A percentile compares a stretch with the other conserved stretches of the same genome.
Conservation (phyloP, 202 grass and related monocot species). For the Elaeis oleifera region DNA sequence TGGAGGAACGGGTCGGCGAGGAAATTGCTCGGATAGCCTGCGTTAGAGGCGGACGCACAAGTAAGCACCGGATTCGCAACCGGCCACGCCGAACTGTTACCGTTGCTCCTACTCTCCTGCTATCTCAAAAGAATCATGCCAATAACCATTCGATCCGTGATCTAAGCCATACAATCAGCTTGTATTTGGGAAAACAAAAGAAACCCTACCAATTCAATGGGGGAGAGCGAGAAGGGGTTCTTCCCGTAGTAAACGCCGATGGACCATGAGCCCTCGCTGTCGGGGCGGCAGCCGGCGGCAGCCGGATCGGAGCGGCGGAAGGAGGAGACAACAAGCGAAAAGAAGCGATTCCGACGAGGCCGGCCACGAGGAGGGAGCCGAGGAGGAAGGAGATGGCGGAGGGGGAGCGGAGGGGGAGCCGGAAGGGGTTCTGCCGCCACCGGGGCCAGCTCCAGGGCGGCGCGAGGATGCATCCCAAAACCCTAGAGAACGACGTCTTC, state of each 20-base stretch:
- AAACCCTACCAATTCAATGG: conserved; percentile 74
- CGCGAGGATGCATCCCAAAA: conserved; percentile 11
- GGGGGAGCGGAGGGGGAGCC: conserved; percentile 21
- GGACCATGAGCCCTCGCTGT: conserved; percentile 88
- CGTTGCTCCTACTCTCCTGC: conserved; percentile 58
- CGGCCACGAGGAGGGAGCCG: conserved; percentile 19
- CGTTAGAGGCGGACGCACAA: conserved; percentile 44
- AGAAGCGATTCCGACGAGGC: conserved; percentile 58
- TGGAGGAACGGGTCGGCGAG: conserved; percentile 87
- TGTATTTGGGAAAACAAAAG: neutral
- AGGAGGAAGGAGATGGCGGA: conserved; percentile 45
- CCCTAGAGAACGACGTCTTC: too few relatives aligned
- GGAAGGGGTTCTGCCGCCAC: neutral
- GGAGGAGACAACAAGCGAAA: conserved; percentile 67
- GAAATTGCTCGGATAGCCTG: conserved; percentile 83
- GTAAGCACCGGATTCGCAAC: conserved; percentile 86
- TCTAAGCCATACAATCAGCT: too few relatives aligned
- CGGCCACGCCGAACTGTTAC: conserved; percentile 87
- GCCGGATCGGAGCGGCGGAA: conserved; percentile 49
- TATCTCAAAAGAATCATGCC: neutral
- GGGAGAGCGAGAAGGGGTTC: conserved; percentile 61
- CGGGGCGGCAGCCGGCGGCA: conserved; percentile 51
- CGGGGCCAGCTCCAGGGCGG: conserved; percentile 10
- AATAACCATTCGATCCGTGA: too few relatives aligned
- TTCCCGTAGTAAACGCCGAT: conserved; percentile 82